Conservation (phyloP, 2,329 filamentous ascomycete genomes). For the Penicillium fuscoglaucum region DNA sequence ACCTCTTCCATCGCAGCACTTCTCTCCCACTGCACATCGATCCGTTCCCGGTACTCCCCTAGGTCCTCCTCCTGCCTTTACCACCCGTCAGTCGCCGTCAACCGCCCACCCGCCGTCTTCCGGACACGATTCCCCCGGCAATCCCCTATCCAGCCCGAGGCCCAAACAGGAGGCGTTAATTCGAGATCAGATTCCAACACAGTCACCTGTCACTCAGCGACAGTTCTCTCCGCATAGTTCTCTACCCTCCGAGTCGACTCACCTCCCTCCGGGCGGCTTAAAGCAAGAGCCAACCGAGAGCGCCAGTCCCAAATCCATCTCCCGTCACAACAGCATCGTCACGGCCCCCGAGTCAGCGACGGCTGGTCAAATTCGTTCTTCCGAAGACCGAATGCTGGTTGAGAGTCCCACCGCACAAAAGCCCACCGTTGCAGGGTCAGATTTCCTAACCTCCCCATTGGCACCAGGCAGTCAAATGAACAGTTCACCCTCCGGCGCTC, state of each 20-base stretch:
- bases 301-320: conserved; percentile 72
- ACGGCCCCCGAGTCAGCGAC: conserved; percentile 29
- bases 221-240: conserved; percentile 46
- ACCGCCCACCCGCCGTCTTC: conserved; percentile 40
- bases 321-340: conserved; percentile 32
- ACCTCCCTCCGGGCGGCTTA: conserved; percentile 51
- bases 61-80: conserved; percentile 44
- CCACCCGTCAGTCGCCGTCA: conserved; percentile 38
- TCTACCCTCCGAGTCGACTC: conserved; percentile 31
- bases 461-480: conserved; percentile 24
- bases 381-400: conserved; percentile 31
- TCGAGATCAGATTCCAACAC: conserved; percentile 27
- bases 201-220: conserved; percentile 34
- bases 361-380: conserved; percentile 25
- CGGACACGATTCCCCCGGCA: conserved; percentile 37
- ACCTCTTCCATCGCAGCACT: conserved; percentile 35
- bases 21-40: conserved; percentile 38
- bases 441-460: conserved; percentile 17
- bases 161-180: conserved; percentile 31
- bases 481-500: conserved; percentile 31
- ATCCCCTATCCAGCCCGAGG: conserved; percentile 36
- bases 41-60: conserved; percentile 53
- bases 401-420: conserved; percentile 28
- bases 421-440: conserved; percentile 17
- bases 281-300: conserved; percentile 71